phyloP scores from a whole-genome alignment of 495 filamentous ascomycete genomes.

The Tuber aestivum region DNA sequence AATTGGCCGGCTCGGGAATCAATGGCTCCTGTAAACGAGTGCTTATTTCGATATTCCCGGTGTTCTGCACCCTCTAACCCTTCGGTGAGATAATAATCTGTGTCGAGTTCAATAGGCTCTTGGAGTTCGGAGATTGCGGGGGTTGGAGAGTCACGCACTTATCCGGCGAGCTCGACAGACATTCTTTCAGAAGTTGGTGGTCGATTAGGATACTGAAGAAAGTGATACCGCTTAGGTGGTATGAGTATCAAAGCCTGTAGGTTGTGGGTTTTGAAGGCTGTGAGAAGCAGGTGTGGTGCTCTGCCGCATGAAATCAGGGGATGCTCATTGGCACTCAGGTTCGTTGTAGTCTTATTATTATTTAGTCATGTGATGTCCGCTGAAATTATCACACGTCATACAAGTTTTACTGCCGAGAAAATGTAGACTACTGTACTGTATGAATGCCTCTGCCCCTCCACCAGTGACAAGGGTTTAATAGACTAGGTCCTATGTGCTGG shows the following conservation, averaged over 20 bases:
- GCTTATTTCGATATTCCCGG: background rate
- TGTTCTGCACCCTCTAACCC: too few relatives aligned
- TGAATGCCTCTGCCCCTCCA: too few relatives aligned
- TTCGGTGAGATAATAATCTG: too few relatives aligned
- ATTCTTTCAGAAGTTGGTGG: background rate
- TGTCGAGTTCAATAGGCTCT: background rate
- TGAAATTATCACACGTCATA: background rate
- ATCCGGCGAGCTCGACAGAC: background rate
- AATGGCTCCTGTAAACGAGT: background rate
- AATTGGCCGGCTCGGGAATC: background rate
- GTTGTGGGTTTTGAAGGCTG: background rate
- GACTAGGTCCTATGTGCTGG: too few relatives aligned
- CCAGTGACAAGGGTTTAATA: too few relatives aligned
- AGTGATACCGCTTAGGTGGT: background rate
- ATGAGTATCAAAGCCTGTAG: background rate
- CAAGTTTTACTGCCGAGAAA: too few relatives aligned
- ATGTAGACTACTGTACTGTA: too few relatives aligned
- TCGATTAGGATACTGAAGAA: background rate
- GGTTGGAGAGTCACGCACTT: background rate
- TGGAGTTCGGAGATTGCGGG: too few relatives aligned
- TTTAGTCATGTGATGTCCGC: background rate
- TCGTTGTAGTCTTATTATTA: background rate
- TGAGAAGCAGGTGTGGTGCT: background rate
- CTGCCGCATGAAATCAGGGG: background rate
- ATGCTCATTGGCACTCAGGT: background rate